Base-by-base conservation (phyloP, 768 basidiomycete genomes). In the Trametes gibbosa region DNA sequence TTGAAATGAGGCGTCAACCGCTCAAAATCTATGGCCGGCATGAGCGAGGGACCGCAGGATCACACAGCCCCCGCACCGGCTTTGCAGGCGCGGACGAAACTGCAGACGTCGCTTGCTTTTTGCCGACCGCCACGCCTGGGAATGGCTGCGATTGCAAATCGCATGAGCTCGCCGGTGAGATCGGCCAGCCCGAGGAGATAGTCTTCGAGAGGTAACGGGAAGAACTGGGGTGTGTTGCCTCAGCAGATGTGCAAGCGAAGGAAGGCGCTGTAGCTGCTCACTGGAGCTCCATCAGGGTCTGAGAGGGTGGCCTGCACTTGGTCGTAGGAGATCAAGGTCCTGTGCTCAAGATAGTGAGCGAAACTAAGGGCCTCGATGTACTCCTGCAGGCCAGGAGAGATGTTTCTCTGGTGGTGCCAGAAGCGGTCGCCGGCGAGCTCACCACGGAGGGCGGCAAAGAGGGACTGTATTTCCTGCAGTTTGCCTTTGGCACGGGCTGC, bases 111-210 rank as follows among this genome's bases (percentile, higher is more conserved):
- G 19, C 73, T 75, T 0, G 89, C 88, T 66, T 80, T 84, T 57
- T 76, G 72, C 12, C 84, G 82, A 3, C 87, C 88, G 2, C 87
- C 87, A 46, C 81, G 82, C 16, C 79, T 81, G 2, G 84, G 76
- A 41, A 94, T 84, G 46, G 89, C 84, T 46, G 92, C 90, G 59
- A 98, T 96, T 12, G 93, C 94, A 63, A 88, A 89, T 34, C 96
- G 83, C 97, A 98, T 98, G 24, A 98, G 83, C 74, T 99, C 97
- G 43, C 97, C 97, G 0, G 94, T 97, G 21, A 99, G 80, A 73
- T 99, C 97, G 7, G 92, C 91, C 27, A 98, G 74, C 5, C 97
- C 97, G 2, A 98, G 83, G 14, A 98, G 77, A 69, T 97, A 98
- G 69, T 98, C 95, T 40, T 89, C 85, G 34, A 84, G 69, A 9